These are phyloP conservation scores for Schizopora paradoxa DNA, from an alignment of 1,284 basidiomycete genomes.

Conservation along the genomic window DNA sequence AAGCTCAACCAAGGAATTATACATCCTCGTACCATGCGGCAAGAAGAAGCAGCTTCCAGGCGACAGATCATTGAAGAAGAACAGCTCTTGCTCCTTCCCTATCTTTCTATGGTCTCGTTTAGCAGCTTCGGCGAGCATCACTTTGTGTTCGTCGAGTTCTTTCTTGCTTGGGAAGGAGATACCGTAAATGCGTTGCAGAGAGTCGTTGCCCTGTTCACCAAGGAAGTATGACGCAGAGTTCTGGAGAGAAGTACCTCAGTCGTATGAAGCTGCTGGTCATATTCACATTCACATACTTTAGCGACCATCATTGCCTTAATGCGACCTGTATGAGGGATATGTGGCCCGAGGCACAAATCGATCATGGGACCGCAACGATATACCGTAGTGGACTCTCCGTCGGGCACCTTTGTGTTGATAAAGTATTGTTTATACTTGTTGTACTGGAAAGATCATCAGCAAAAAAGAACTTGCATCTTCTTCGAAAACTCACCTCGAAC, in stretches of 20 bases:
- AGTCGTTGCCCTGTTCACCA: slow-evolving; percentile 91
- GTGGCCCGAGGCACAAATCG: slow-evolving; percentile 95
- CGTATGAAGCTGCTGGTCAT: slow-evolving; percentile 5
- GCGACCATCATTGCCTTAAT: slow-evolving; percentile 97
- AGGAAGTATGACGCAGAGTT: slow-evolving; percentile 99
- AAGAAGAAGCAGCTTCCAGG: slow-evolving; percentile 97
- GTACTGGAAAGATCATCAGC: slow-evolving; percentile 55
- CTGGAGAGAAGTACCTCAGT: slow-evolving; percentile 41
- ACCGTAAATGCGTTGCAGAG: slow-evolving; percentile 95
- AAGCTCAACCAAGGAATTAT: slow-evolving; percentile 89
- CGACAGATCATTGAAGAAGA: slow-evolving; percentile 96
- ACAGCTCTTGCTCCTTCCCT: slow-evolving; percentile 95
- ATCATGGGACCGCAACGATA: slow-evolving; percentile 99
- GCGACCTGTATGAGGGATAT: slow-evolving; percentile 95
- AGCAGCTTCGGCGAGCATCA: slow-evolving; percentile 93
- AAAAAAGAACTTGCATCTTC: slow-evolving; percentile 3
- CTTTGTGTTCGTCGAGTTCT: slow-evolving; percentile 93
- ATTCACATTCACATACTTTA: slow-evolving; percentile 50
- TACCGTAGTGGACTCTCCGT: slow-evolving; percentile 95
- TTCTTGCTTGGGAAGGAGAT: slow-evolving; percentile 99
- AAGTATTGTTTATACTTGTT: slow-evolving; percentile 99
- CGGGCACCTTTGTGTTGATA: slow-evolving; percentile 93
- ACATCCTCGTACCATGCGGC: slow-evolving; percentile 95
- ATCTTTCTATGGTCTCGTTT: slow-evolving; percentile 97
- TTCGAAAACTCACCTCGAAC: slow-evolving; percentile 78